phyloP scores from a whole-genome alignment of 345 rosid species.

The Toxicodendron radicans region DNA sequence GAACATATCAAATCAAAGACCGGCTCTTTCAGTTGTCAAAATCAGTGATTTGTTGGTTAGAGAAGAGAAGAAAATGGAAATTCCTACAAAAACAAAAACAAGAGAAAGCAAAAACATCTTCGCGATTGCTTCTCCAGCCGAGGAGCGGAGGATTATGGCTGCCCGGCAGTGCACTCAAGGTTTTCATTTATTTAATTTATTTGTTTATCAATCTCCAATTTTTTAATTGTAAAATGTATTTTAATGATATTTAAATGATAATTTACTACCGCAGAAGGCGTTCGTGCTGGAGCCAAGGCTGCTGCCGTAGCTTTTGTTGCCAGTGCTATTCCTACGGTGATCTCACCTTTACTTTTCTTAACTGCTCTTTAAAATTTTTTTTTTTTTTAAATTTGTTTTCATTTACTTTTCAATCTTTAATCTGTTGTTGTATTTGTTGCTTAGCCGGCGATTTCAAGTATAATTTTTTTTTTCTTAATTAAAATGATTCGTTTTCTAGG shows the following conservation, averaged over 20 bases:
- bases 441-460: too few species aligned
- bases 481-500: too few species aligned
- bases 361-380: not conserved
- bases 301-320: conserved; percentile 45
- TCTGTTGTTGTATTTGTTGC: too few species aligned
- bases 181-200: not conserved
- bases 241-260: not conserved
- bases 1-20: not conserved
- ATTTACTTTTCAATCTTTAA: not conserved
- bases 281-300: conserved; percentile 60
- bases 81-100: conserved; percentile 27
- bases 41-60: too few species aligned
- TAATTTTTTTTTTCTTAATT: too few species aligned
- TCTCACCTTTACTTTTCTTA: not conserved
- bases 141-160: conserved; percentile 27
- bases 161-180: conserved; percentile 38
- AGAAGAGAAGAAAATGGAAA: conserved; percentile 28
- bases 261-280: conserved; percentile 44
- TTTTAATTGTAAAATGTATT: not conserved
- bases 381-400: not conserved
- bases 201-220: not conserved
- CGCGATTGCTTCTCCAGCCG: conserved; percentile 41
- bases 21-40: too few species aligned
- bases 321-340: conserved; percentile 58
- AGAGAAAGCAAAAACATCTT: conserved; percentile 25